Evolutionary conservation across 129 eudicot species (phyloP), one percentile per base, ranked within the genome.

Genomic region (Sambucus nigra): DNA sequence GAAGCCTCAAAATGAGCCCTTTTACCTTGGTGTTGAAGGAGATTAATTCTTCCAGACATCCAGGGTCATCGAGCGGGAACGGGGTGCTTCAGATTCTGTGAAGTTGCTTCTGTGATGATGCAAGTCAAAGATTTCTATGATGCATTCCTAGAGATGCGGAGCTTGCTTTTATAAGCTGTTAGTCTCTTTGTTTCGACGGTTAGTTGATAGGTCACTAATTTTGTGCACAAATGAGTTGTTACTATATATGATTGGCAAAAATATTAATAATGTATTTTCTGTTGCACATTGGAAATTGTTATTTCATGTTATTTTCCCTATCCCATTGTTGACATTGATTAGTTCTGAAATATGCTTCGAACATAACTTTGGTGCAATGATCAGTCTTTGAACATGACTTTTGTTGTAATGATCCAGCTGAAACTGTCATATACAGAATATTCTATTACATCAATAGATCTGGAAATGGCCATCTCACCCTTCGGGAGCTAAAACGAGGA

Each of bases 391-490:
- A 19, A 53, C 47, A 25, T 67, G 47, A 45, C 39, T 42, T 61
- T 60, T 66, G 27, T 52, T 57, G 21, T 29, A 23, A 21, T 53
- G 67, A 27, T 23, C 20, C 83, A 81, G 84, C 89, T 74, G 84
- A 77, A 69, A 81, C 89, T 68, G 89, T 81, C 44, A 69, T 80
- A 69, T 76, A 80, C 83, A 66, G 89, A 77, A 81, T 81, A 25
- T 81, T 77, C 75, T 81, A 77, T 73, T 73, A 81, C 53, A 74
- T 77, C 54, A 81, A 77, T 67, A 64, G 84, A 64, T 61, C 70
- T 53, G 80, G 83, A 57, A 80, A 76, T 66, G 88, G 88, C 17
- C 80, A 73, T 57, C 72, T 80, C 62, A 80, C 88, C 29, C 80
- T 81, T 15, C 70, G 73, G 68, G 84, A 81, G 73, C 78, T 77